Percentiles rank a stretch among this genome's conserved stretches.
These are phyloP conservation scores for Paecilomyces sp. DNA, from an alignment of 2,329 filamentous ascomycete genomes.

Conservation along the genomic window DNA sequence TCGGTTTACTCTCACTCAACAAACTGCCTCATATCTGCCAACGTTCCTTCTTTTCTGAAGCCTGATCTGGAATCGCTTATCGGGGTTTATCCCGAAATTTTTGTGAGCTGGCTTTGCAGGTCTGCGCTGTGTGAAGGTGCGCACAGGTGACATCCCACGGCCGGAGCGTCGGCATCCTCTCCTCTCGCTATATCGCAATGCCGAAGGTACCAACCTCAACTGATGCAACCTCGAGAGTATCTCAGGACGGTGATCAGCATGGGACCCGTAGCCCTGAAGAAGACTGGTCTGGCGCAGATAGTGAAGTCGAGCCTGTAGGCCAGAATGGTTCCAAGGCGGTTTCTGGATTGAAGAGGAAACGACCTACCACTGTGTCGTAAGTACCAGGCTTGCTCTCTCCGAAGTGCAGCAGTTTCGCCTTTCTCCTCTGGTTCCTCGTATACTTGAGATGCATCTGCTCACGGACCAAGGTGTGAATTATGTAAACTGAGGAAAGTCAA, in stretches of 20 bases:
- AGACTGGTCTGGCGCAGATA: slow-evolving; percentile 27
- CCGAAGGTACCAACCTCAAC: slow-evolving; percentile 20
- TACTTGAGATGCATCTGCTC: slow-evolving; percentile 8
- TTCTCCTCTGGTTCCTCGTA: neutral
- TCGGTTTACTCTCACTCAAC: neutral
- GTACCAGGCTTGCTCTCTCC: slow-evolving; percentile 11
- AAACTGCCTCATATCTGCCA: neutral
- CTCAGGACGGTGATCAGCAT: slow-evolving; percentile 14
- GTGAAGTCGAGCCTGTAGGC: slow-evolving; percentile 21
- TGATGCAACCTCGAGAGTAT: slow-evolving; percentile 14
- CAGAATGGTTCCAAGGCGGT: slow-evolving; percentile 20
- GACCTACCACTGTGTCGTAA: slow-evolving; percentile 32
- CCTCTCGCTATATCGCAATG: slow-evolving; percentile 23
- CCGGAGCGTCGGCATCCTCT: slow-evolving; percentile 1
- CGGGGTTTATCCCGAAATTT: neutral
- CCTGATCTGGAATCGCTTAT: neutral
- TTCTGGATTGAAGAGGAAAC: slow-evolving; percentile 28
- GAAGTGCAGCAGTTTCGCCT: neutral
- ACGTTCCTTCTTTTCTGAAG: neutral
- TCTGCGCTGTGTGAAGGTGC: neutral
- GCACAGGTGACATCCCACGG: neutral
- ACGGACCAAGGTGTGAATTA: slow-evolving; percentile 32
- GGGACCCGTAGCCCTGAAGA: slow-evolving; percentile 25
- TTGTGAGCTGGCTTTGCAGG: neutral
- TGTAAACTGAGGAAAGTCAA: slow-evolving; percentile 41